Base-by-base conservation (phyloP, 129 eudicot species). In the Scalesia atractyloides region DNA sequence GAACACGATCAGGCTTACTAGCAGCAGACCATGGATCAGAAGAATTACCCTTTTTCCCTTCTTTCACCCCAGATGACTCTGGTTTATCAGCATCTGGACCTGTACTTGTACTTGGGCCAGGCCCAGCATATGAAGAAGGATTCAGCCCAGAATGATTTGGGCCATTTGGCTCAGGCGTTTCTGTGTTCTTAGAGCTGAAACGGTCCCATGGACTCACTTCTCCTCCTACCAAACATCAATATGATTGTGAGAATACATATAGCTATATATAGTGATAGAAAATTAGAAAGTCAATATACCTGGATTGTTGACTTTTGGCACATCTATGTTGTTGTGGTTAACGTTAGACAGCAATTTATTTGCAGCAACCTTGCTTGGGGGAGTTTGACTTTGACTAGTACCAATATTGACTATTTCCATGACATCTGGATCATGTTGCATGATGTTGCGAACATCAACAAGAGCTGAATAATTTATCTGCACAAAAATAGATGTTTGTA, bases 391-490 rank as follows among this genome's bases (percentile, higher is more conserved):
- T 78, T 68, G 85, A 81, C 43, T 52, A 48, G 69, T 78, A 50
- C 68, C 60, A 77, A 20, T 61, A 63, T 47, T 33, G 43, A 71
- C 72, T 69, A 60, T 69, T 73, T 84, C 76, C 50, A 73, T 73
- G 68, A 80, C 79, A 74, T 51, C 78, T 43, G 82, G 75, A 36
- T 79, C 71, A 54, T 79, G 75, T 63, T 60, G 84, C 73, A 79
- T 76, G 37, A 91, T 57, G 39, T 88, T 76, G 60, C 99, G 91
- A 24, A 81, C 90, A 75, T 91, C 96, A 73, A 84, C 70, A 73
- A 95, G 99, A 56, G 97, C 77, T 30, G 82, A 54, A 77, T 84
- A 88, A 68, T 95, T 95, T 62, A 86, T 86, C 99, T 95, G 96
- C 81, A 86, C 64, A 54, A 22, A 48, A 68, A 26, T 19, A 54